Evolutionary conservation across 116 monocot species (phyloP), one percentile per base, ranked within the genome.

Genomic region (Iris pallida): DNA sequence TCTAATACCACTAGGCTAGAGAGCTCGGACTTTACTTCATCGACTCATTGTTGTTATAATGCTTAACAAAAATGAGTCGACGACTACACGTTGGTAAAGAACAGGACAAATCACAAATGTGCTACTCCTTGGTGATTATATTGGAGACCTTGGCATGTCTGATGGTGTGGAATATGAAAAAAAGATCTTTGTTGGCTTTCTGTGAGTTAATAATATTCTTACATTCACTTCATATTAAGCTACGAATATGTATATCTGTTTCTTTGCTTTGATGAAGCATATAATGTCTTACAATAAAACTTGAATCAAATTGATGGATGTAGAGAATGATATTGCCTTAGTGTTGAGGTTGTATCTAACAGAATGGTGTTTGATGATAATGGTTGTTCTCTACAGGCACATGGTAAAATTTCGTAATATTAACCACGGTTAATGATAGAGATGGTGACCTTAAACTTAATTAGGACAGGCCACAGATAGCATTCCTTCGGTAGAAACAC

Each of bases 131-230:
- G 93, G 89, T 56, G 89, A 93, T 86, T 86, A 89, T 69, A 80
- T 82, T 68, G 93, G 93, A 5, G 93, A 89, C 48, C 64, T 83
- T 44, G 89, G 89, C 59, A 89, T 93, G 93, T 84, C 89, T 75
- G 86, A 93, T 80, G 93, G 93, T 45, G 13, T 89, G 58, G 84
- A 75, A 64, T 93, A 83, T 78, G 86, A 93, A 61, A 86, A 81
- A 53, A 66, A 82, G 30, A 89, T 89, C 71, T 77, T 89, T 71
- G 82, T 89, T 78, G 89, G 86, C 7, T 93, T 93, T 67, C 71
- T 93, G 89, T 89, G 65, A 93, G 93, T 83, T 47, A 41, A 57
- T 68, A 47, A 40, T 42, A 7, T 43, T 19, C 51, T 53, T 72
- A 13, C 6, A 54, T 62, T 4, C 30, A 30, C 30, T 30, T 30